Conservation (phyloP, 1,284 basidiomycete species). For the Ceratobasidium sp. region DNA sequence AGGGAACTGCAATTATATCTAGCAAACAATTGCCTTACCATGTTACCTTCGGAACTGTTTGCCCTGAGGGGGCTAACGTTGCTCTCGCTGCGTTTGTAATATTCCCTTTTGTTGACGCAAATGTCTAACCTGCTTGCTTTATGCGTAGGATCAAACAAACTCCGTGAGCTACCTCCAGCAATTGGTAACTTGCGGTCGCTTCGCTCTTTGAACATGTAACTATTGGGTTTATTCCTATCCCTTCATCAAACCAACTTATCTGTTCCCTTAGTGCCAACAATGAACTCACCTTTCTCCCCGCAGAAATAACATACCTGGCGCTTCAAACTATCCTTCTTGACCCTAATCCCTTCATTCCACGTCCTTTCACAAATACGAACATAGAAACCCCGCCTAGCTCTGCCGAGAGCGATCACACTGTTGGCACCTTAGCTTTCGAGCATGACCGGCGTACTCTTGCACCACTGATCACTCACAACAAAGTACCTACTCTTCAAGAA, state of each 20-base stretch:
- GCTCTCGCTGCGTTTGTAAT: slow-evolving; percentile 22
- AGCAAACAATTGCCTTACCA: slow-evolving; percentile 21
- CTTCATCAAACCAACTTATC: background rate
- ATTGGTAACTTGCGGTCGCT: slow-evolving; percentile 19
- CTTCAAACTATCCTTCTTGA: slow-evolving; percentile 37
- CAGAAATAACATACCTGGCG: slow-evolving; percentile 10
- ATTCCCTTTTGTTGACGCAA: background rate
- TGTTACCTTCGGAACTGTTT: slow-evolving; percentile 27
- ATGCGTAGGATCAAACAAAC: slow-evolving; percentile 19
- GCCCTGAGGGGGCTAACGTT: slow-evolving; percentile 9
- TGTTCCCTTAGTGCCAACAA: slow-evolving; percentile 14
- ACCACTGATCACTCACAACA: background rate
- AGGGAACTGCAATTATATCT: slow-evolving; percentile 29
- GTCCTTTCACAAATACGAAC: background rate
- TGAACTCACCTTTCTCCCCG: slow-evolving; percentile 21
- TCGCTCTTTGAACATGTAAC: slow-evolving; percentile 34
- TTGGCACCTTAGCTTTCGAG: too few species aligned
- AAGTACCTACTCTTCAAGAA: slow-evolving; percentile 21
- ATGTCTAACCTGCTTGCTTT: background rate
- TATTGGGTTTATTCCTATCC: background rate
- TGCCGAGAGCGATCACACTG: too few species aligned
- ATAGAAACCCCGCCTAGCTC: too few species aligned
- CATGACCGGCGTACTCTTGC: background rate
- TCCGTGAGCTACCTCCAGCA: slow-evolving; percentile 14
- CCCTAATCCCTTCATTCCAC: slow-evolving; percentile 34